Base-by-base conservation (phyloP, 768 basidiomycete species). In the Kwoniella pini region DNA sequence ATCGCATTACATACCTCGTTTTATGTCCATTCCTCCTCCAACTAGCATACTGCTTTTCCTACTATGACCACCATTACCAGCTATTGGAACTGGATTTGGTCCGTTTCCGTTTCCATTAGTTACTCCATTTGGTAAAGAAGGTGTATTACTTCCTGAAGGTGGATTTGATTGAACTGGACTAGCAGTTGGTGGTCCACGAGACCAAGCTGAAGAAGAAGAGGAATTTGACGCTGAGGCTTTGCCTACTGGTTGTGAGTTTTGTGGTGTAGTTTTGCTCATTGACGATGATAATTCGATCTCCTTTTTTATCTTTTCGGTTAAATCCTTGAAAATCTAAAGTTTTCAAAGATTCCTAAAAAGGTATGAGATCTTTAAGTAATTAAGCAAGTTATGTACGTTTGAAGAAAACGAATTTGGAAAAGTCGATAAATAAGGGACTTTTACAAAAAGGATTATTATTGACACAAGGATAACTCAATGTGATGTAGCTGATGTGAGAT, bases 221-320 rank as follows among this genome's bases (percentile, higher is more conserved):
- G 69, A 57, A 22, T 68, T 48, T 36, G 72, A 57, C 44, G 60
- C 55, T 24, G 55, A 65, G 36, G 39, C 58, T 44, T 79, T 79
- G 87, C 81, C 81, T 87, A 86, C 84, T 83, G 79, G 80, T 84
- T 84, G 82, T 81, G 85, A 83, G 80, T 50, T 50, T 50, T 27
- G 17, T 50, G 87, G 84, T 70, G 88, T 86, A 81, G 85, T 85
- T 87, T 88, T 92, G 89, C 89, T 94, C 91, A 94, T 94, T 90
- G 64, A 69, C 48, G 43, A 21, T 42, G 9, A 38, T 10, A 19
- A 27, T 38, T 28, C 11, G 11, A 27, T 43, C 13, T 43, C 19
- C 12, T 61, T 30, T 45, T 33, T 22, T 27, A 12, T 26, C 40
- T 27, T 42, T 48, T 57, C 44, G 55, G 44, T n/a, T 43, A 40